Evolutionary conservation across 441 rosid species (phyloP).

Genomic region (Rhodomyrtus psidioides): DNA sequence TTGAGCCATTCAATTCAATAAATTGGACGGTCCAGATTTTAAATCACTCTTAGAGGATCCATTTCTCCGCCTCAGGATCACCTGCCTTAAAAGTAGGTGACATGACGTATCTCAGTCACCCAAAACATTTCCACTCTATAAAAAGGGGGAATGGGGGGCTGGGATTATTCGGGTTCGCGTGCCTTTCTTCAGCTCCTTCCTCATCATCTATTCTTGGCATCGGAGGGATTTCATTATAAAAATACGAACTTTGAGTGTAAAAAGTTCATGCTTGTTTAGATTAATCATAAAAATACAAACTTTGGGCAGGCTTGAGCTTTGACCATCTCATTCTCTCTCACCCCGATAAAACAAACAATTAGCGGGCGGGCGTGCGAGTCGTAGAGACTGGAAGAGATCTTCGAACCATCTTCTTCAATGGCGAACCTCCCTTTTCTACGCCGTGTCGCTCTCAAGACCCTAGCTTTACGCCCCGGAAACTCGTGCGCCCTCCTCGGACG

Average conservation of each 20-base stretch:
- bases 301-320: not conserved
- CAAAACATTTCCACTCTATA: too few relatives aligned
- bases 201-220: too few relatives aligned
- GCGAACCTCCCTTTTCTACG: not conserved
- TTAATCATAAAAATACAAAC: not conserved
- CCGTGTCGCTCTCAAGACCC: constrained; percentile 11
- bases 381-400: not conserved
- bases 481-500: constrained; percentile 6
- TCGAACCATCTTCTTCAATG: not conserved
- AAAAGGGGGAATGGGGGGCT: too few relatives aligned
- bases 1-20: too few relatives aligned
- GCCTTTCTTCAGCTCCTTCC: too few relatives aligned
- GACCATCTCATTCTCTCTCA: not conserved
- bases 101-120: too few relatives aligned
- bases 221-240: not conserved
- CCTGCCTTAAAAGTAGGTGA: too few relatives aligned
- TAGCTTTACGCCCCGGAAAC: not conserved
- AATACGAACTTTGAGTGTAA: not conserved
- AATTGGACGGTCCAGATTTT: too few relatives aligned
- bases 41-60: too few relatives aligned
- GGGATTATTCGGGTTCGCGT: too few relatives aligned
- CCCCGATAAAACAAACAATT: too few relatives aligned
- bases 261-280: not conserved
- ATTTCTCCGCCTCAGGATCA: too few relatives aligned
- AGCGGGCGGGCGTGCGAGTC: rapidly evolving